These are phyloP conservation scores for Xylariaceae sp. DNA, from an alignment of 2,329 filamentous ascomycete genomes.

Conservation along the genomic window DNA sequence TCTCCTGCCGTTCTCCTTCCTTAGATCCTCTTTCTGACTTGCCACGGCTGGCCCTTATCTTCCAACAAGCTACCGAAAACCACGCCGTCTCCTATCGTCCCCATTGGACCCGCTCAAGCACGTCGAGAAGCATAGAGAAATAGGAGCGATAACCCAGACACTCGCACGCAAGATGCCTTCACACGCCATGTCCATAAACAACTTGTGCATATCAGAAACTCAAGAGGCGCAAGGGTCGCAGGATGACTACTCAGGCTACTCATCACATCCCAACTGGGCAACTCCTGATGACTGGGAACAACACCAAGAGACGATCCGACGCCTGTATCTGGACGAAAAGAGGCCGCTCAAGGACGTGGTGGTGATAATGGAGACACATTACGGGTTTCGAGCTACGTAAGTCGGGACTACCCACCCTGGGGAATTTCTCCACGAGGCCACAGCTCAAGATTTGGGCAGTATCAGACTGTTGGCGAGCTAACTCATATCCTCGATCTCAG, in stretches of 20 bases:
- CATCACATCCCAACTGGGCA: slow-evolving; percentile 18
- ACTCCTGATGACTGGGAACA: slow-evolving; percentile 21
- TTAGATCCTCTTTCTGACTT: too few species aligned
- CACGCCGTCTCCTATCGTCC: too few species aligned
- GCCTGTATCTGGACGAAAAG: slow-evolving; percentile 23
- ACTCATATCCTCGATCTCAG: slow-evolving; percentile 8
- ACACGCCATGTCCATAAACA: slow-evolving; percentile 23
- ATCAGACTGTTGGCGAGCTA: slow-evolving; percentile 2
- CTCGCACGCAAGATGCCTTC: slow-evolving; percentile 16
- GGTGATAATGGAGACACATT: slow-evolving; percentile 21
- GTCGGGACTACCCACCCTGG: too few species aligned
- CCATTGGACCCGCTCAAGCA: neutral
- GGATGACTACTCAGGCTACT: slow-evolving; percentile 9
- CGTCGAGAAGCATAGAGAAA: neutral
- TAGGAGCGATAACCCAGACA: neutral
- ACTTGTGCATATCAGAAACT: slow-evolving; percentile 17
- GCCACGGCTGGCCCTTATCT: too few species aligned
- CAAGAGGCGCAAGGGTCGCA: slow-evolving; percentile 5
- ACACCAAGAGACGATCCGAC: slow-evolving; percentile 21
- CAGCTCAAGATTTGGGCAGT: too few species aligned
- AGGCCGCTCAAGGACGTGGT: slow-evolving; percentile 23
- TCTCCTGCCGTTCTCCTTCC: too few species aligned
- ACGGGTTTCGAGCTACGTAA: slow-evolving; percentile 22
- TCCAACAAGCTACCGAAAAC: too few species aligned
- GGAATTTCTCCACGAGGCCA: too few species aligned